These are phyloP conservation scores for Lasiodiplodia citricola DNA, from an alignment of 2,329 filamentous ascomycete genomes.

Conservation along the genomic window DNA sequence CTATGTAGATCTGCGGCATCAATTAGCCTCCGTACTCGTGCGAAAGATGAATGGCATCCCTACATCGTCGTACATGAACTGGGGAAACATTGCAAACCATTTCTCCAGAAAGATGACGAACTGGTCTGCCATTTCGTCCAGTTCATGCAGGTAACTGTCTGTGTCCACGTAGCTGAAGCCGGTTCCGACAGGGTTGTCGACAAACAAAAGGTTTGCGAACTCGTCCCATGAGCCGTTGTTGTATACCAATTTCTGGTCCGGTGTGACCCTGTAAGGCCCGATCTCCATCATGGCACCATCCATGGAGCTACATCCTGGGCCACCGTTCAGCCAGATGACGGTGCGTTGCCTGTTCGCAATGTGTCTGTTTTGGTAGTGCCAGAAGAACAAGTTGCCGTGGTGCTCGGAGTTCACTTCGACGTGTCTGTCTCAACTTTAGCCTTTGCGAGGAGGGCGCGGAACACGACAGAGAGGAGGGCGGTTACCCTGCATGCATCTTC, in stretches of 20 bases:
- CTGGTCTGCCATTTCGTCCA: slow-evolving; percentile 86
- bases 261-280: slow-evolving; percentile 85
- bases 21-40: slow-evolving; percentile 28
- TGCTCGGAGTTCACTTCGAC: slow-evolving; percentile 84
- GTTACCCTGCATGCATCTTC: slow-evolving; percentile 97
- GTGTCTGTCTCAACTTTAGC: slow-evolving; percentile 63
- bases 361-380: slow-evolving; percentile 95
- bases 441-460: slow-evolving; percentile 4
- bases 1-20: slow-evolving; percentile 76
- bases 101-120: slow-evolving; percentile 90
- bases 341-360: slow-evolving; percentile 91
- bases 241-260: slow-evolving; percentile 72
- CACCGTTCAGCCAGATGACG: slow-evolving; percentile 96
- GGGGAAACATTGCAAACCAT: slow-evolving; percentile 88
- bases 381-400: slow-evolving; percentile 97
- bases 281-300: slow-evolving; percentile 97
- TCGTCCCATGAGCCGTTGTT: slow-evolving; percentile 99
- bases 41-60: slow-evolving; percentile 49
- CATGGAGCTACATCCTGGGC: slow-evolving; percentile 95
- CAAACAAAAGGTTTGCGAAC: slow-evolving; percentile 94
- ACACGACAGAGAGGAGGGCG: slow-evolving; percentile 18
- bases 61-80: slow-evolving; percentile 91
- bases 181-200: slow-evolving; percentile 95
- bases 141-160: slow-evolving; percentile 81
- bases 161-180: slow-evolving; percentile 96